Evolutionary conservation across 768 basidiomycete species (phyloP), one percentile per base, ranked within the genome.

Genomic region (Suillus bovinus): DNA sequence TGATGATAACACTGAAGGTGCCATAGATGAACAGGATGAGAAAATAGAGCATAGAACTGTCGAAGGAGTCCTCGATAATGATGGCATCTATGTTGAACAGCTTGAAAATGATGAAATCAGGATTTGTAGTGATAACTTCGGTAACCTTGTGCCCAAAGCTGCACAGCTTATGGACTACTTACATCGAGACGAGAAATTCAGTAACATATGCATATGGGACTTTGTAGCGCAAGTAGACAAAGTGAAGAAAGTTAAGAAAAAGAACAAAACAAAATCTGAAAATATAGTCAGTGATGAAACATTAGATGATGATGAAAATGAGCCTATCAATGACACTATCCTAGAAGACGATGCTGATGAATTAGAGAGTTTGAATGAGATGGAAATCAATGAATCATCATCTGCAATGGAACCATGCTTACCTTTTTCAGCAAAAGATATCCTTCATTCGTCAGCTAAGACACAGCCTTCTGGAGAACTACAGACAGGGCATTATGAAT

Each of bases 161-260:
- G 50, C 34, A 27, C 74, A 74, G 49, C 42, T 72, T 1, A 44
- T 57, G 8, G 74, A 77, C 55, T 78, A 78, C 41, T 59, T 68
- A 20, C 57, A 55, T 2, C 63, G 71, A 27, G 66, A 62, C 8
- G n/a, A 58, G 1, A 41, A 41, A 3, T 60, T 46, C 11, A 77
- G 1, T 3, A 17, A 67, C 2, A n/a, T 70, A 3, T 69, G 44
- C 61, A 33, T 74, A 0, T 79, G 73, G 74, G 78, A 79, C 27
- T 75, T 63, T 55, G 63, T 74, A 0, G 42, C 69, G 0, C 63
- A 61, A 1, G 49, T 70, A 1, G 65, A 74, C 4, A 73, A 75
- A 58, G 50, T 68, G 4, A 44, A 42, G 7, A 69, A 61, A n/a
- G 46, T 4, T 4, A 44, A 4, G 3, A 44, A 44, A n/a, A n/a